Percentiles rank a stretch among this genome's conserved stretches.
Evolutionary conservation across 2,329 filamentous ascomycete species (phyloP).

Genomic region (Macroventuria anomochaeta): DNA sequence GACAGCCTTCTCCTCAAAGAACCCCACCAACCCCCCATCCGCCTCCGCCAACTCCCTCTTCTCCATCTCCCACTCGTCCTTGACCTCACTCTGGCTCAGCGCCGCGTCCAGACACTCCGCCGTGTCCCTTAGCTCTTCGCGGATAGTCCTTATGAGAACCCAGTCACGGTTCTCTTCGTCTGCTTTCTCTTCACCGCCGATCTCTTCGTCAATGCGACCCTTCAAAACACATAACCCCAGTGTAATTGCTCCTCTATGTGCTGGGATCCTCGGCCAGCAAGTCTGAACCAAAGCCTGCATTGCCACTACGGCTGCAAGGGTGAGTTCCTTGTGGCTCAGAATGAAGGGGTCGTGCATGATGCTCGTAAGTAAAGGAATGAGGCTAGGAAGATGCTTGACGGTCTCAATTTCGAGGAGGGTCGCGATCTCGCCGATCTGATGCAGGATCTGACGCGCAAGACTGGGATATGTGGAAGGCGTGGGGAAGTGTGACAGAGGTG

Average conservation of each 20-base stretch:
- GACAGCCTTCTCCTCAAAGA: slow-evolving; percentile 23
- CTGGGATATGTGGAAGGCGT: slow-evolving; percentile 57
- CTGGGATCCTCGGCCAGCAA: slow-evolving; percentile 72
- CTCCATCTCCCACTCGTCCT: slow-evolving; percentile 23
- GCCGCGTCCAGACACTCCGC: slow-evolving; percentile 39
- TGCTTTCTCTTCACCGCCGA: slow-evolving; percentile 26
- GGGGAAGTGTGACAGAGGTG: slow-evolving; percentile 61
- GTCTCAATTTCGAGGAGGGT: slow-evolving; percentile 65
- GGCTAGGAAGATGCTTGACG: slow-evolving; percentile 71
- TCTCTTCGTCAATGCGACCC: slow-evolving; percentile 34
- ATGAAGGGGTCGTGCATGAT: slow-evolving; percentile 74
- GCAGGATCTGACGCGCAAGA: slow-evolving; percentile 65
- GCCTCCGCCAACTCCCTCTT: slow-evolving; percentile 19
- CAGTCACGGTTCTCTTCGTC: slow-evolving; percentile 12
- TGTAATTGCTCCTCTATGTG: slow-evolving; percentile 69
- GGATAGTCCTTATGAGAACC: not conserved
- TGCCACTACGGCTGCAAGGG: slow-evolving; percentile 61
- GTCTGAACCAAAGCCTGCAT: slow-evolving; percentile 65
- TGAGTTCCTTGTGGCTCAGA: slow-evolving; percentile 59
- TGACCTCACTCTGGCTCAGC: slow-evolving; percentile 24
- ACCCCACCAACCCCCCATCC: slow-evolving; percentile 6
- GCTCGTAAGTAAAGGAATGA: slow-evolving; percentile 70
- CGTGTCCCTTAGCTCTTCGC: slow-evolving; percentile 27
- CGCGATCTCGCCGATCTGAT: slow-evolving; percentile 59
- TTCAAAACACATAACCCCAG: slow-evolving; percentile 58